Conservation (phyloP, 1,284 basidiomycete species). For the Apiotrichum siamense region DNA sequence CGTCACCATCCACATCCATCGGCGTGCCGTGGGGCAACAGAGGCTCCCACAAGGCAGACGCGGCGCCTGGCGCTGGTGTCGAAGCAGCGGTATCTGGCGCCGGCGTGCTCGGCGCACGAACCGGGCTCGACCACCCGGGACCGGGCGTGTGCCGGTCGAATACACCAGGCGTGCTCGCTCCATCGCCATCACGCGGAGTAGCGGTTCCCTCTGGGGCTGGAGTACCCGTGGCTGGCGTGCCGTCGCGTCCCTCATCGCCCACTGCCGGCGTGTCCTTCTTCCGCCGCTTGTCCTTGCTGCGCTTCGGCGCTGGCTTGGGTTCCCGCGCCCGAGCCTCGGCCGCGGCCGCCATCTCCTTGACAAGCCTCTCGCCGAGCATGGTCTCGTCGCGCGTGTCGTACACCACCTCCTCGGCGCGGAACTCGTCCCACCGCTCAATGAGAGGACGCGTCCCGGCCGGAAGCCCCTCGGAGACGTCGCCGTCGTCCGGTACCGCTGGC, state of each 20-base stretch:
- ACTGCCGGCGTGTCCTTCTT: slow-evolving; percentile 2
- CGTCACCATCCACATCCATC: not conserved
- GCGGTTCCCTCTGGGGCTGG: no score
- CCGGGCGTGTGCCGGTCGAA: no score
- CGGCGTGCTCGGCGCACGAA: not conserved
- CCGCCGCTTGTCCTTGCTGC: not conserved
- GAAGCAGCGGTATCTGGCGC: not conserved
- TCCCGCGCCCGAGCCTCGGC: not conserved
- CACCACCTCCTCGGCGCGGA: slow-evolving; percentile 31
- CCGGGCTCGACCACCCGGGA: no score
- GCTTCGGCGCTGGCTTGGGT: not conserved
- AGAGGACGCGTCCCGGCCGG: slow-evolving; percentile 24
- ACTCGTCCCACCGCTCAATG: slow-evolving; percentile 39
- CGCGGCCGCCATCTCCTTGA: slow-evolving; percentile 20
- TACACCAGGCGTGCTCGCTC: not conserved
- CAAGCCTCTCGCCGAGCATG: slow-evolving; percentile 19
- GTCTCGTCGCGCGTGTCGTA: slow-evolving; percentile 43
- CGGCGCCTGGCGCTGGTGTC: not conserved
- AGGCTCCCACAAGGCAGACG: not conserved
- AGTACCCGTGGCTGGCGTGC: not conserved
- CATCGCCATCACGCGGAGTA: not conserved
- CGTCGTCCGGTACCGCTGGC: no score
- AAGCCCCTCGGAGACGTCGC: not conserved
- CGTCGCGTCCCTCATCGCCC: not conserved
- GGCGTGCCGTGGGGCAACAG: not conserved